phyloP scores from a whole-genome alignment of 2,329 filamentous ascomycete species.

The Xylaria sp. region DNA sequence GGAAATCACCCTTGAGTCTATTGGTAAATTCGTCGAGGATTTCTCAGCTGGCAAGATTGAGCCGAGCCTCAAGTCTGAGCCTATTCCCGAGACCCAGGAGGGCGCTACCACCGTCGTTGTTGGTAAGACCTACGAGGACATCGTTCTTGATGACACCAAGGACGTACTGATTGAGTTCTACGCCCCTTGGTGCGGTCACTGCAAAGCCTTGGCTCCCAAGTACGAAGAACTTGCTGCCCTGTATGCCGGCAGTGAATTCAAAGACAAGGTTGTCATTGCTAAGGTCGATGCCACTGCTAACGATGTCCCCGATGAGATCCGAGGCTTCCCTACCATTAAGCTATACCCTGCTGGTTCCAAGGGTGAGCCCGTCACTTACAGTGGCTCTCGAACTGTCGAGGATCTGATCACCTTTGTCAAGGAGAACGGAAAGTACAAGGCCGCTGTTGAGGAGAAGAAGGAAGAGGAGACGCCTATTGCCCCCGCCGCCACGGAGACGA shows the following conservation, averaged over 20 bases:
- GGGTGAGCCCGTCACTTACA: slow-evolving; percentile 85
- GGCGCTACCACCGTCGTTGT: slow-evolving; percentile 88
- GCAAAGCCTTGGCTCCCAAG: slow-evolving; percentile 96
- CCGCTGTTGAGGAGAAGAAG: slow-evolving; percentile 68
- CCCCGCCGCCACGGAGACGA: slow-evolving; percentile 61
- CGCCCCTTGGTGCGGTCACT: slow-evolving; percentile 99
- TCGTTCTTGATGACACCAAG: slow-evolving; percentile 94
- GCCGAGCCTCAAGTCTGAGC: slow-evolving; percentile 98
- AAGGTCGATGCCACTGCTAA: slow-evolving; percentile 98
- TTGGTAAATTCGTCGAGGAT: slow-evolving; percentile 85
- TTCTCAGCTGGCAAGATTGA: slow-evolving; percentile 88
- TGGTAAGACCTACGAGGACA: slow-evolving; percentile 89
- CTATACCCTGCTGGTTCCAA: slow-evolving; percentile 93
- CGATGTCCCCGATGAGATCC: slow-evolving; percentile 95
- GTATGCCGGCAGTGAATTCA: slow-evolving; percentile 81
- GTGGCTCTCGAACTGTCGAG: slow-evolving; percentile 86
- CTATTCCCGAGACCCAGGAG: slow-evolving; percentile 92
- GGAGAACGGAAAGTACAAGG: slow-evolving; percentile 92
- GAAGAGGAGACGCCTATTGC: slow-evolving; percentile 64
- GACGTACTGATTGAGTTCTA: slow-evolving; percentile 99
- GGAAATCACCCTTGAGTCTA: slow-evolving; percentile 75
- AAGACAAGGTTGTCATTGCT: slow-evolving; percentile 88
- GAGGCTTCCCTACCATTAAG: slow-evolving; percentile 99
- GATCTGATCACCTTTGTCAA: slow-evolving; percentile 92
- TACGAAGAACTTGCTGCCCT: slow-evolving; percentile 89